Evolutionary conservation across 1,284 basidiomycete genomes (phyloP).

Genomic region (Exobasidium rhododendri): DNA sequence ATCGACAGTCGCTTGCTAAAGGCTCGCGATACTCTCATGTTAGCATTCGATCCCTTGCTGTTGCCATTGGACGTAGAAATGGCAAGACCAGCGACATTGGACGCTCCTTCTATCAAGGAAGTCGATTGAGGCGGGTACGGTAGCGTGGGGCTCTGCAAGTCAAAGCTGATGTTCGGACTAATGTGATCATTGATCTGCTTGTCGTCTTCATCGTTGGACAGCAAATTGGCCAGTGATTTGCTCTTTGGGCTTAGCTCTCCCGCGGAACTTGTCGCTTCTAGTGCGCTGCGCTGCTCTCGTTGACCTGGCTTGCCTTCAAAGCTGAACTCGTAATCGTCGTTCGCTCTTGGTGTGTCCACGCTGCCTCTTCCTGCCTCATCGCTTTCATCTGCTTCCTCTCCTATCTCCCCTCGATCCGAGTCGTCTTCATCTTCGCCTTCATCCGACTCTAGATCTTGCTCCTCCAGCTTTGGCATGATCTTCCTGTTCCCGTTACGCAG

Average conservation of each 20-base stretch:
- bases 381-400: slow-evolving; percentile 1
- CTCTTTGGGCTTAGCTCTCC: background rate
- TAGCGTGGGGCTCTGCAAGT: slow-evolving; percentile 31
- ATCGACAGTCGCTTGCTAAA: slow-evolving; percentile 42
- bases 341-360: slow-evolving; percentile 5
- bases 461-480: slow-evolving; percentile 21
- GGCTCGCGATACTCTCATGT: slow-evolving; percentile 35
- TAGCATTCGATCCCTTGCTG: slow-evolving; percentile 6
- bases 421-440: slow-evolving; percentile 30
- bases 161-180: slow-evolving; percentile 41
- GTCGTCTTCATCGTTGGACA: background rate
- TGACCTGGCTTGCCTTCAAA: slow-evolving; percentile 1
- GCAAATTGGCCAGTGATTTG: background rate
- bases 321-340: slow-evolving; percentile 13
- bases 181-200: slow-evolving; percentile 18
- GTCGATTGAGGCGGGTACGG: background rate
- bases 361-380: too few relatives aligned
- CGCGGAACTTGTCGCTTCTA: background rate
- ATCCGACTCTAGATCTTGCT: slow-evolving; percentile 24
- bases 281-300: background rate
- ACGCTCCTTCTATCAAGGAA: background rate
- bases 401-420: background rate
- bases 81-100: background rate
- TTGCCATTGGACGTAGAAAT: background rate
- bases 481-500: slow-evolving; percentile 18